Evolutionary conservation across 73 alveolate genomes (phyloP), one percentile per base, ranked within the genome.

Genomic region (Paramecium biaurelia): DNA sequence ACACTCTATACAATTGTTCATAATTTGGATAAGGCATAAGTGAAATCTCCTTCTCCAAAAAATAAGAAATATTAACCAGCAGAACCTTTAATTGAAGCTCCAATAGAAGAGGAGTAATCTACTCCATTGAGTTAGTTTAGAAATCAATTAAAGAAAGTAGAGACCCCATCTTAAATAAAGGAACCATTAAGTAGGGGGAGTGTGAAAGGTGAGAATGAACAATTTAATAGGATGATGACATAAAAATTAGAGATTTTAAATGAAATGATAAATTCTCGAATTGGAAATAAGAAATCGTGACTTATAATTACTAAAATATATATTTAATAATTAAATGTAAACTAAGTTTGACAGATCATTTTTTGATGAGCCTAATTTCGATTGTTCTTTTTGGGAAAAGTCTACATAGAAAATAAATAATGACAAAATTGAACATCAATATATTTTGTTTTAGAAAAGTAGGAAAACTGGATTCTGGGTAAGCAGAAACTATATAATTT

Each of bases 391-490:
- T 20, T 76, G 89, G 89, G 89, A 76, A 21, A 35, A 76, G 45
- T n/a, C 28, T 41, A 32, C 35, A 18, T 28, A 34, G 20, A 15
- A 21, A 35, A 28, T 76, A 1, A 28, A 76, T 34, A 30, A 11
- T 8, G 21, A n/a, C 4, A 2, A 10, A 15, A 37, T 41, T 1
- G 41, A 76, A 35, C 24, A 38, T 2, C 89, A 76, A 18, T 18
- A 30, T 38, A 18, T 76, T 4, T 32, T 76, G 14, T 76, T 76
- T 30, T 20, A 76, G 35, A 76, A 76, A 41, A 76, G 89, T n/a
- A 76, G n/a, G 15, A 76, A 76, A 41, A 76, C 72, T 2, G 89
- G 89, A 20, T 76, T 76, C 47, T 76, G 89, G 89, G 70, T 76
- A 20, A 76, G 89, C 41, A 18, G 89, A 20, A 76, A 76, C 89